Base-by-base conservation (phyloP, 805 yeast species). In the Cephaloascus fragrans region DNA sequence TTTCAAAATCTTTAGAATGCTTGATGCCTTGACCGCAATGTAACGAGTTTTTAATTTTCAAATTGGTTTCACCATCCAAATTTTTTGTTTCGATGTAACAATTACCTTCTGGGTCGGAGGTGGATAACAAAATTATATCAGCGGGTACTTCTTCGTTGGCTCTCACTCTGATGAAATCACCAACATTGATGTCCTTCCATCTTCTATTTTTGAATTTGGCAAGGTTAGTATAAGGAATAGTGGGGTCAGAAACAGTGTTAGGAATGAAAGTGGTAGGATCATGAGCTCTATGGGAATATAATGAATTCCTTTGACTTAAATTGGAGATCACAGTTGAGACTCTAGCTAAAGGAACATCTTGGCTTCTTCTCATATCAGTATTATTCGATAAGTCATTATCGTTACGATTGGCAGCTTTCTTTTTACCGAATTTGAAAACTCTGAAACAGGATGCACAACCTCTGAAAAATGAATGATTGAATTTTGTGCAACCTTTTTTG, bases 71-170 rank as follows among this genome's bases (percentile, higher is more conserved):
- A 45, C 87, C 87, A 49, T 80, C 87, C 40, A 80, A 60, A 48
- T 79, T 80, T 47, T 79, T 76, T 1, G 87, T 80, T 48, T 80
- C 94, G 26, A 83, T 76, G 49, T 64, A 77, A 54, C 81, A 78
- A 39, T 78, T 77, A 41, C 77, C 78, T 45, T 84, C 93, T 4
- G 70, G 69, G 49, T 79, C 86, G 29, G 85, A 77, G 0, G 89
- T 75, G 9, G 87, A 69, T 18, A 83, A 57, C 17, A 83, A 68
- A 16, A 80, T 62, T 35, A 83, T 59, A 57, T 83, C 94, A 28
- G 88, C 90, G 1, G 94, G 94, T 15, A 83, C 71, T 51, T 80
- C 84, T 44, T 82, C 86, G 55, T 84, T 80, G 45, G 77, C 77
- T 43, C 76, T 68, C 17, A 83, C 68, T 45, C 85, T 67, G 31